Conservation (phyloP, 78 protist genomes). For the Ministeria vibrans region DNA sequence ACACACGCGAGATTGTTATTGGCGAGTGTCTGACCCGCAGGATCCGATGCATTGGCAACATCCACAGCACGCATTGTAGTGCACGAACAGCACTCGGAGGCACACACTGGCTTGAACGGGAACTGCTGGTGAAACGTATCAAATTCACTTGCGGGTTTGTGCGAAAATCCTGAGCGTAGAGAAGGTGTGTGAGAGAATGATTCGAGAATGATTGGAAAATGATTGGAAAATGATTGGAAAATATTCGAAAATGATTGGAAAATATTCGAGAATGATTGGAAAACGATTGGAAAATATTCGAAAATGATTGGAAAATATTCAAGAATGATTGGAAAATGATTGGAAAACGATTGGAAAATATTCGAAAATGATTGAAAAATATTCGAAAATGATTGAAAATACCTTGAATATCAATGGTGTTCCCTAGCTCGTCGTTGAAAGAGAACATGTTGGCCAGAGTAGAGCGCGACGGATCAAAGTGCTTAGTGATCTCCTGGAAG, state of each 20-base stretch:
- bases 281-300: no score
- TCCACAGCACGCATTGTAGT: constrained; percentile 11
- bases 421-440: background rate
- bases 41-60: background rate
- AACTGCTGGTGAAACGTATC: background rate
- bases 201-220: no score
- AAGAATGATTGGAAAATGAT: no score
- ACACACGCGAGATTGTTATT: background rate
- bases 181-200: background rate
- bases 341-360: no score
- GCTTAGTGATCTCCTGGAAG: constrained; percentile 2
- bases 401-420: constrained; percentile 11
- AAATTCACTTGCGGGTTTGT: background rate
- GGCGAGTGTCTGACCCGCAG: background rate
- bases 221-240: no score
- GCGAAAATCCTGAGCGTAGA: background rate
- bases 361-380: no score
- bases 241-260: no score
- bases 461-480: constrained; percentile 13
- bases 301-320: no score
- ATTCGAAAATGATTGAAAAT: background rate
- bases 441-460: constrained; percentile 15
- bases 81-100: constrained; percentile 28
- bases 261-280: no score
- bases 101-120: background rate